Conservation (phyloP, 192 early-diverging fungal species). For the Backusella liffmaniae region DNA sequence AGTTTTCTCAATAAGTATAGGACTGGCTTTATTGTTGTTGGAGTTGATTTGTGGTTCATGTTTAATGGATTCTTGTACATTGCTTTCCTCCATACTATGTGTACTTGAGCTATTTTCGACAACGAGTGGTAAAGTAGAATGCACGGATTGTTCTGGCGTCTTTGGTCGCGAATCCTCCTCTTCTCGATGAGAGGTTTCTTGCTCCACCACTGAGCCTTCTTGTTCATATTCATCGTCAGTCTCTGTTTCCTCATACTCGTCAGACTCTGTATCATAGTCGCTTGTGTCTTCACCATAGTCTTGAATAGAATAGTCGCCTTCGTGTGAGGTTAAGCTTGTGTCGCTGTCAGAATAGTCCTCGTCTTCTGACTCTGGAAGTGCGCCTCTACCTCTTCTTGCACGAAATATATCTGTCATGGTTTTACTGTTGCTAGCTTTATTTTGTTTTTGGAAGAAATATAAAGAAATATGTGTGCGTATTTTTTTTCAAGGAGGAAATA, state of each 20-base stretch:
- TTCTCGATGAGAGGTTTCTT: neutral
- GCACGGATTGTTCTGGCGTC: neutral
- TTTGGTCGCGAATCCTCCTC: neutral
- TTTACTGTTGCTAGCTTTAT: neutral
- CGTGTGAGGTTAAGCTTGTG: neutral
- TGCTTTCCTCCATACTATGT: neutral
- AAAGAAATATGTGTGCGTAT: neutral
- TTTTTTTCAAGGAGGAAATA: neutral
- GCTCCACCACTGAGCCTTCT: neutral
- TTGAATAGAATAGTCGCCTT: neutral
- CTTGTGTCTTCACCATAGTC: neutral
- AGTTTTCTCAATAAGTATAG: neutral
- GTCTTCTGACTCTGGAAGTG: neutral
- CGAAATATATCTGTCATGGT: neutral
- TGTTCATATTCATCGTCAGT: neutral
- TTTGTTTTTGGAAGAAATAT: neutral
- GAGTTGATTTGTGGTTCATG: neutral
- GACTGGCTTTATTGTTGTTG: neutral
- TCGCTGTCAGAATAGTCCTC: neutral
- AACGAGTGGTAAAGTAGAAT: neutral
- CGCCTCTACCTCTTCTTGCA: slow-evolving; percentile 3
- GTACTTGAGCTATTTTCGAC: neutral
- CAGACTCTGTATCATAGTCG: slow-evolving; percentile 10
- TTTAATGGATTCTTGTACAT: neutral
- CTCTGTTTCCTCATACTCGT: slow-evolving; percentile 4